phyloP scores from a whole-genome alignment of 2,329 filamentous ascomycete species.

The Alternaria tenuissima region DNA sequence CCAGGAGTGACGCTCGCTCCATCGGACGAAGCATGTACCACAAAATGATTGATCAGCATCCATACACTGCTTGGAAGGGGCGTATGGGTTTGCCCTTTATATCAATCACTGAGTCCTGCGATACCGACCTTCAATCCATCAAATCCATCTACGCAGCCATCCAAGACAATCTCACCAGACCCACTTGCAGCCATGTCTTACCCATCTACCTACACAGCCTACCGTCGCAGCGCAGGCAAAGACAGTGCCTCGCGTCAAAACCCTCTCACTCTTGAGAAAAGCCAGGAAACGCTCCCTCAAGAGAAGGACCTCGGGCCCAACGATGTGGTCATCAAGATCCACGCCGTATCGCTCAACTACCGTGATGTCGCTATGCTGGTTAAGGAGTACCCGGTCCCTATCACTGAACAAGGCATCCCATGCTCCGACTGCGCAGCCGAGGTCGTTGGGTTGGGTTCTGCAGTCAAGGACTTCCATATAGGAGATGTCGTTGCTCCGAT shows the following conservation, averaged over 20 bases:
- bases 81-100: not conserved
- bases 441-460: slow-evolving; percentile 29
- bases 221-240: slow-evolving; percentile 27
- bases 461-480: slow-evolving; percentile 24
- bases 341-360: slow-evolving; percentile 40
- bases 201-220: slow-evolving; percentile 26
- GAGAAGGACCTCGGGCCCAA: slow-evolving; percentile 12
- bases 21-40: not conserved
- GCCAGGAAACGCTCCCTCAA: not conserved
- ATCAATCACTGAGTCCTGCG: not conserved
- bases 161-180: not conserved
- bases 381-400: slow-evolving; percentile 21
- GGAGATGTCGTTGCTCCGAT: slow-evolving; percentile 39
- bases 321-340: slow-evolving; percentile 37
- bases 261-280: slow-evolving; percentile 17
- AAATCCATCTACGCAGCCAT: not conserved
- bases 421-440: slow-evolving; percentile 38
- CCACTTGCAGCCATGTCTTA: slow-evolving; percentile 15
- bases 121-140: not conserved
- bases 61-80: too few relatives aligned
- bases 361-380: slow-evolving; percentile 38
- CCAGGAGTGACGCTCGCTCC: not conserved
- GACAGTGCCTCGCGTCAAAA: slow-evolving; percentile 18
- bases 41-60: slow-evolving; percentile 2
- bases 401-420: slow-evolving; percentile 25